Base-by-base conservation (phyloP, 176 grass and related monocot species). In the Oryza punctata region DNA sequence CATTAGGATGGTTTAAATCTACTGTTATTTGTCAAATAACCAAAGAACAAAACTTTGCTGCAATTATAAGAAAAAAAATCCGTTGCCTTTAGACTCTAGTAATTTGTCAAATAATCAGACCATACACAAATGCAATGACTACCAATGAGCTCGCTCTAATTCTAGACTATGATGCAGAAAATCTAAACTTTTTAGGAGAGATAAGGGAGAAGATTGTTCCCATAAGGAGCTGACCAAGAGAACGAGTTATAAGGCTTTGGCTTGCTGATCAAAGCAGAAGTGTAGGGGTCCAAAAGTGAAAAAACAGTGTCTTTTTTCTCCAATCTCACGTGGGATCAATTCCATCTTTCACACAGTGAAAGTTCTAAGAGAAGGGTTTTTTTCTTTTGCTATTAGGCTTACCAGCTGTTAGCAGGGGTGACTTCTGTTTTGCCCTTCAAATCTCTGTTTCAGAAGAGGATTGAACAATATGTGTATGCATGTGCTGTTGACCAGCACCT, bases 191-290 rank as follows among this genome's bases (percentile, higher is more conserved):
- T 23, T 57, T 57, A 80, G 80, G 47, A 61, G 47, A 35, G 25
- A 49, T 21, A 76, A 76, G 78, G 21, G 37, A 81, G 64, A 81
- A 69, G 85, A 32, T 75, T 66, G 78, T 77, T 82, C 65, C 19
- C 47, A 46, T 21, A 70, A 76, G 47, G 57, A 63, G 41, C 37
- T 63, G 65, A 76, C 60, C 68, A 15, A 15, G 26, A 41, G 69
- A 67, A 30, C 64, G 32, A 81, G 12, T 9, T 67, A 32, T 8
- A 8, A 68, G 46, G 70, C 70, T 81, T 86, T 43, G 33, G 57
- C 67, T 81, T 37, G 5, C 1, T 37, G 64, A 87, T 81, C 64
- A 87, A 77, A 63, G 64, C 8, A 45, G 23, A 27, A 10, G 63
- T 13, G 16, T 27, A 72, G 46, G 60, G 85, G 32, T 29, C 63